Base-by-base conservation (phyloP, 2,329 filamentous ascomycete genomes). In the Cordyceps pruinosa region DNA sequence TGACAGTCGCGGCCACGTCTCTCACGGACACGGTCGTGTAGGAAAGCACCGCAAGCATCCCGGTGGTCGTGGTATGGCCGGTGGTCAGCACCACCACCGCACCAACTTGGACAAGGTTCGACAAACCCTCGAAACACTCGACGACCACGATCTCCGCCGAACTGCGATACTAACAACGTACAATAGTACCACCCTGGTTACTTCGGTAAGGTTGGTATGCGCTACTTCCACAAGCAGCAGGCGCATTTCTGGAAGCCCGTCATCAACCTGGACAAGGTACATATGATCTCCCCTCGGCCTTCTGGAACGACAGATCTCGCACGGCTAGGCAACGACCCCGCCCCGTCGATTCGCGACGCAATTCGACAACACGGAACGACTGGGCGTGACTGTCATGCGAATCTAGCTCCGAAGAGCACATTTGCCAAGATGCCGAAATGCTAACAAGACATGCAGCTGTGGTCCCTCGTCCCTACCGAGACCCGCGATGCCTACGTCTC, bases 241-340 rank as follows among this genome's bases (percentile, higher is more conserved):
- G 93, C 93, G 84, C 88, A 95, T 75, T 91, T 93, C 85, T 99
- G 93, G 94, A 97, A 96, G 83, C 94, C 94, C 66, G 85, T 90
- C 69, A 88, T 99, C 87, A 99, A 99, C 85, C 82, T 99, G 70
- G 94, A 97, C 81, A 99, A 97, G 89, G 89, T 93, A 75, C 65
- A 69, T 70, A 62, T 13, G 5, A 5, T 57, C 42, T 41, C 61
- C 47, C 59, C 50, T 51, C 25, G 41, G 8, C 17, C n/a, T 28
- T 21, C 39, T 30, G 37, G 44, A 37, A 44, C 49, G 35, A 26
- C 17, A 28, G 21, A 57, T 48, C 47, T 49, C 57, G 58, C 56
- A 23, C 13, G 17, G 26, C n/a, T 44, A 17, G 35, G 23, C 25
- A 54, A 35, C n/a, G 6, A 13, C n/a, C 30, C 39, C 17, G 28